Evolutionary conservation across 1,284 basidiomycete genomes (phyloP), one percentile per base, ranked within the genome.

Genomic region (Meripilus lineatus): DNA sequence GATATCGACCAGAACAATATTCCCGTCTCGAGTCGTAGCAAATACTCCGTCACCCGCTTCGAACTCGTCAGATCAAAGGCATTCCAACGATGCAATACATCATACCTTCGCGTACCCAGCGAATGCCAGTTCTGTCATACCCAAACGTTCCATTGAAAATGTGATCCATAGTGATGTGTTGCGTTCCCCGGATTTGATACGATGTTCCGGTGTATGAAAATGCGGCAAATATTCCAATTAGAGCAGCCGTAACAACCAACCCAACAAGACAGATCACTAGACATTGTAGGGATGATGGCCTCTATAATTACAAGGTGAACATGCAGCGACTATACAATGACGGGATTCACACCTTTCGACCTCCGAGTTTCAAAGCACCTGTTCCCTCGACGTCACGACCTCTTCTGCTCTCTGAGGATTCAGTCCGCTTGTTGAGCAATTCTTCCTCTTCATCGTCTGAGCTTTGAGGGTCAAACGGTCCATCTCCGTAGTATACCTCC

Each of bases 31-130:
- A 22, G 68, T 62, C 3, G 78, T 72, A 1, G 88, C 89, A 64
- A 85, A 95, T 1, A 94, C 89, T 1, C 93, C 94, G 61, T 97
- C 93, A 2, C 88, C 89, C 50, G 91, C 91, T 89, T 41, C 21
- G 30, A 25, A 21, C 21, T 3, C 8, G 3, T 7, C 18, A 43
- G 10, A 36, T 32, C 5, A 20, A 2, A 6, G 5, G 25, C 17
- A n/a, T n/a, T 20, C 25, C n/a, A 5, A 28, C 22, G n/a, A 28
- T 40, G 26, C 14, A 11, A 24, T 13, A 15, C 23, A 8, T 13
- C 74, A 24, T 48, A 89, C 93, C 92, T 77, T 94, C 91, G 10
- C 83, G 79, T 23, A 96, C 83, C 93, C 93, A 96, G 37, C 80
- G 70, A 23, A 94, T 63, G 23, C 57, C 56, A 35, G 71, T 69